Evolutionary conservation across 495 filamentous ascomycete species (phyloP), one percentile per base, ranked within the genome.

Genomic region (Tetracladium marchalianum): DNA sequence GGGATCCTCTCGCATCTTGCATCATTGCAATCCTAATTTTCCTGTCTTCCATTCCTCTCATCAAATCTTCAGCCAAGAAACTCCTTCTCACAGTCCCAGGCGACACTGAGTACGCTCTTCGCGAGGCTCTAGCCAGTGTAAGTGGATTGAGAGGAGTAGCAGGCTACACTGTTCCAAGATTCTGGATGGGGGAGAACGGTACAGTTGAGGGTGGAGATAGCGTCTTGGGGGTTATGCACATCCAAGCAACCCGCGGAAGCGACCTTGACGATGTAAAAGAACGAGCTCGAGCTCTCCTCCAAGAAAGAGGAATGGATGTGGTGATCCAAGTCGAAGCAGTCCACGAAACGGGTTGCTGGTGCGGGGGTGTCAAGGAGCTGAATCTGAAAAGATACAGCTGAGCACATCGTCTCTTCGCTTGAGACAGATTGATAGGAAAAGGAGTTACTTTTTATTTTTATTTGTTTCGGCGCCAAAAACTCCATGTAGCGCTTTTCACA

Each of bases 21-120:
- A 69, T 96, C 40, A 99, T 99, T 54, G 90, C 92, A 0, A 76
- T 90, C 31, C 68, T 97, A 47, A 99, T 99, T 52, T 86, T 95
- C 57, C 74, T 80, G 7, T 90, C 89, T 22, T 85, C 93, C 0
- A 75, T 90, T 16, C 92, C 92, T 1, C 72, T 99, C 6, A 89
- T 99, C 35, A 85, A 73, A 51, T 86, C 83, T 12, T 86, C 85
- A 1, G 92, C 90, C 2, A 78, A 80, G 51, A 80, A 81, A 11
- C 62, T 99, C 13, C 68, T 99, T 11, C 74, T 99, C 22, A 84
- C 87, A 2, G 69, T 97, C 6, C 89, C 92, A 1, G 83, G 78
- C 12, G 85, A 87, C 50, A 78, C 83, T 5, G 92, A 99, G 59
- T 99, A 95, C 62, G 82, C 75, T 48, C 75, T 95, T 50, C 82